These are phyloP conservation scores for Blastobotrys indianensis DNA, from an alignment of 1,139 yeast species.

Conservation along the genomic window DNA sequence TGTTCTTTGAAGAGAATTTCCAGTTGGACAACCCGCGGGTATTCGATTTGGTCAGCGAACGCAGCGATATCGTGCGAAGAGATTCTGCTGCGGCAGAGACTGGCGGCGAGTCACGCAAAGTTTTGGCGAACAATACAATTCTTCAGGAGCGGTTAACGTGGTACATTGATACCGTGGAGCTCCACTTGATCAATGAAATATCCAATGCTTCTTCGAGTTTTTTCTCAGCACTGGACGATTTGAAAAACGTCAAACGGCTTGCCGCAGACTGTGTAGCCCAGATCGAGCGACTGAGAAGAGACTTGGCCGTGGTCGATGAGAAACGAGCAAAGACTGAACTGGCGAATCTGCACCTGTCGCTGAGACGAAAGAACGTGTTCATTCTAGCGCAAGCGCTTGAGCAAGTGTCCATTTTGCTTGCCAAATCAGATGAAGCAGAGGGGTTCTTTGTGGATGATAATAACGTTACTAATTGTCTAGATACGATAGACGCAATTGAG, in stretches of 20 bases:
- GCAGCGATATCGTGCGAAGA: slow-evolving; percentile 35
- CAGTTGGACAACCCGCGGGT: slow-evolving; percentile 83
- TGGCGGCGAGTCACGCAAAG: slow-evolving; percentile 21
- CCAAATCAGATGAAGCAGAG: slow-evolving; percentile 23
- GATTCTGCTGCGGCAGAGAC: slow-evolving; percentile 15
- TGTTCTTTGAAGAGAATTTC: slow-evolving; percentile 64
- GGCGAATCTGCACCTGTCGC: slow-evolving; percentile 46
- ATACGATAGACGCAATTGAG: slow-evolving; percentile 53
- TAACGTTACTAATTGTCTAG: slow-evolving; percentile 41
- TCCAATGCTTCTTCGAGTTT: slow-evolving; percentile 80
- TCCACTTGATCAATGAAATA: slow-evolving; percentile 73
- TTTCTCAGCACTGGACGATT: slow-evolving; percentile 75
- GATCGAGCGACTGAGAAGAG: slow-evolving; percentile 42
- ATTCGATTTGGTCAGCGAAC: slow-evolving; percentile 66
- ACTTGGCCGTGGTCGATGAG: slow-evolving; percentile 37
- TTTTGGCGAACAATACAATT: slow-evolving; percentile 44
- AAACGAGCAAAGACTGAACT: slow-evolving; percentile 51
- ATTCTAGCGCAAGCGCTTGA: slow-evolving; percentile 56
- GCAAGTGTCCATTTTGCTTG: slow-evolving; percentile 39
- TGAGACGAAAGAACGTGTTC: slow-evolving; percentile 55
- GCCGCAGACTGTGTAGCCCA: slow-evolving; percentile 48
- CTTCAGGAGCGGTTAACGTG: slow-evolving; percentile 78
- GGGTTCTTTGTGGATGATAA: slow-evolving; percentile 15
- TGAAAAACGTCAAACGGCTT: slow-evolving; percentile 55
- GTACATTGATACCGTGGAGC: slow-evolving; percentile 80